phyloP scores from a whole-genome alignment of 805 yeast genomes.

The Candida boidinii region DNA sequence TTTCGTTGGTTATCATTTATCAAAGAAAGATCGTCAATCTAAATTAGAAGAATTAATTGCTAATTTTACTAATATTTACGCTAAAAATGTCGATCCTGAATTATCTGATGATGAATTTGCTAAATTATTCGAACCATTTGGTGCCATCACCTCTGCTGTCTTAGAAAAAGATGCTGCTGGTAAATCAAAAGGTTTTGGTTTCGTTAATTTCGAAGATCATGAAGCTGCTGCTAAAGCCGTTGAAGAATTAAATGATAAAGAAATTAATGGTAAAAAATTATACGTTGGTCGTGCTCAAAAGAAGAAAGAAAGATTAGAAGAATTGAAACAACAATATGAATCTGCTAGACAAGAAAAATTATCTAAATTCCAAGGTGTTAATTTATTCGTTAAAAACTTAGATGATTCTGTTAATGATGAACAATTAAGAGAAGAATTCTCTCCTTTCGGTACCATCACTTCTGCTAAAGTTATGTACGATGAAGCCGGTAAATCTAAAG shows the following conservation, averaged over 20 bases:
- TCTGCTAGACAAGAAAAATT: constrained; percentile 84
- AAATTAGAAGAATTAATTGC: constrained; percentile 85
- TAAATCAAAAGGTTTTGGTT: constrained; percentile 92
- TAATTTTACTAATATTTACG: constrained; percentile 92
- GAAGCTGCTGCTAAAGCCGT: constrained; percentile 87
- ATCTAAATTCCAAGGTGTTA: constrained; percentile 94
- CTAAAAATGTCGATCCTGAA: constrained; percentile 77
- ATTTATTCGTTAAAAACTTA: constrained; percentile 93
- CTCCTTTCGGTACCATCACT: constrained; percentile 89
- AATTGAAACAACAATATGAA: constrained; percentile 91
- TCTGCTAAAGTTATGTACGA: constrained; percentile 95
- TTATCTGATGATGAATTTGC: constrained; percentile 63
- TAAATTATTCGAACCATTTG: constrained; percentile 63
- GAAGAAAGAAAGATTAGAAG: constrained; percentile 95
- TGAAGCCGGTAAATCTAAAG: constrained; percentile 91
- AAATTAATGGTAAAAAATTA: constrained; percentile 74
- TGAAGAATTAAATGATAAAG: constrained; percentile 82
- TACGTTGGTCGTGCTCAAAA: constrained; percentile 99
- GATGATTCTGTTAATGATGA: constrained; percentile 92
- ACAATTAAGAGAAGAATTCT: constrained; percentile 82
- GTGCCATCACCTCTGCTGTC: constrained; percentile 76
- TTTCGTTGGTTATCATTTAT: constrained; percentile 87
- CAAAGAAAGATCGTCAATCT: constrained; percentile 90
- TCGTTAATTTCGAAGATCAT: constrained; percentile 84
- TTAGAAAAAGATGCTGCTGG: constrained; percentile 78